These are phyloP conservation scores for Hordeum marinum DNA, from an alignment of 176 grass and related monocot species.

Conservation along the genomic window DNA sequence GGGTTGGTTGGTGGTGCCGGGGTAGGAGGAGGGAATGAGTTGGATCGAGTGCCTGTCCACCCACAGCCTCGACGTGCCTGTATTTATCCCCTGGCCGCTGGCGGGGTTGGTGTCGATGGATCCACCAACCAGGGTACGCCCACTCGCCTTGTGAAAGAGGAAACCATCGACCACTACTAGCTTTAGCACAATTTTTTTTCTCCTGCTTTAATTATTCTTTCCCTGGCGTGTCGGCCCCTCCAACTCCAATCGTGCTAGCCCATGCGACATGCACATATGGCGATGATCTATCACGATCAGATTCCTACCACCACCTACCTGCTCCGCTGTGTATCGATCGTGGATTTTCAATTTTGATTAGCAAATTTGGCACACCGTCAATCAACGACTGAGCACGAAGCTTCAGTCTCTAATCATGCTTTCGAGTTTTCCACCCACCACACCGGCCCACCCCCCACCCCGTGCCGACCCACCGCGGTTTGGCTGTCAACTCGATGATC, in stretches of 20 bases:
- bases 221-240: too few relatives aligned
- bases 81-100: not conserved
- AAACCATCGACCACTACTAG: not conserved
- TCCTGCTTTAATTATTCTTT: not conserved
- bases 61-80: not conserved
- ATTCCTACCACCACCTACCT: not conserved
- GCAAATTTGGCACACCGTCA: not conserved
- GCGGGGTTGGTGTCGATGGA: conserved; percentile 9
- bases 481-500: not conserved
- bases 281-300: not conserved
- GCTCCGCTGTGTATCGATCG: too few relatives aligned
- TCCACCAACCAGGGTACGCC: not conserved
- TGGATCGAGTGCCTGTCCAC: not conserved
- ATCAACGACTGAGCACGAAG: too few relatives aligned
- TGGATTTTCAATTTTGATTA: not conserved
- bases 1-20: not conserved
- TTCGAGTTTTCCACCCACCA: too few relatives aligned
- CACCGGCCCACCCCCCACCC: too few relatives aligned
- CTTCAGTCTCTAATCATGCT: too few relatives aligned
- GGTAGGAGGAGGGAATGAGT: not conserved
- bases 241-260: not conserved
- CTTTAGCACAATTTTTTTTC: not conserved
- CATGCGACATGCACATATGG: not conserved
- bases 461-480: not conserved
- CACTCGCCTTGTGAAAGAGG: not conserved